Conservation (phyloP, 805 yeast genomes). For the Nakazawaea sp. region DNA sequence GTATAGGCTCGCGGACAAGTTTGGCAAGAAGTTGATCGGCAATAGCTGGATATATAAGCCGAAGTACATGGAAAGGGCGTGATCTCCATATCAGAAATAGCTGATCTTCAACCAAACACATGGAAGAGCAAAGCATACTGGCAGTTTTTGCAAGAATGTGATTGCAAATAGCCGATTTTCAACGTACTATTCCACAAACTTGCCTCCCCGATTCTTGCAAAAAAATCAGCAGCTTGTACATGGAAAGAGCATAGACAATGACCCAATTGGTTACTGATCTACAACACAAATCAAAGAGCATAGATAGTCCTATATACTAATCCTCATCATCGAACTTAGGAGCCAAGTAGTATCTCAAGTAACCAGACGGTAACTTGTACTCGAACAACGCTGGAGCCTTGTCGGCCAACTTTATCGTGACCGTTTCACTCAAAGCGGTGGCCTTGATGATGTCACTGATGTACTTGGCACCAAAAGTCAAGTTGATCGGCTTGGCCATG, state of each 20-base stretch:
- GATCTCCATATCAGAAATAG: too few relatives aligned
- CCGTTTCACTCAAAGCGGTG: slow-evolving; percentile 64
- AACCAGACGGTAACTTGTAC: slow-evolving; percentile 86
- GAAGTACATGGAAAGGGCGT: slow-evolving; percentile 35
- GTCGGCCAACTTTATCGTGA: slow-evolving; percentile 81
- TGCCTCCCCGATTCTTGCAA: too few relatives aligned
- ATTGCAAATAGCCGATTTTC: too few relatives aligned
- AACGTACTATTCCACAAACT: too few relatives aligned
- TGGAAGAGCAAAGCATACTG: too few relatives aligned
- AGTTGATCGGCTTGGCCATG: slow-evolving; percentile 78
- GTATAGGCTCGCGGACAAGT: slow-evolving; percentile 56
- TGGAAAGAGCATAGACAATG: too few relatives aligned
- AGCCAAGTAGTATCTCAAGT: slow-evolving; percentile 91
- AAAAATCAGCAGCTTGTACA: too few relatives aligned
- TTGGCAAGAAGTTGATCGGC: slow-evolving; percentile 57
- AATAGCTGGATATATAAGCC: slow-evolving; percentile 72
- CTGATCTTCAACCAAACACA: too few relatives aligned
- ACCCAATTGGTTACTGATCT: too few relatives aligned
- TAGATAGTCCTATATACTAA: slow-evolving; percentile 19
- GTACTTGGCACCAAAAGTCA: slow-evolving; percentile 89
- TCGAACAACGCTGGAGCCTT: slow-evolving; percentile 93
- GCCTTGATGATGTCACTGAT: slow-evolving; percentile 90
- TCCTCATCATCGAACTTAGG: slow-evolving; percentile 96
- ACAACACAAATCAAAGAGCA: too few relatives aligned
- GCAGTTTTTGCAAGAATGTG: too few relatives aligned